These are phyloP conservation scores for Colletotrichum somersetense DNA, from an alignment of 2,329 filamentous ascomycete species.

Conservation along the genomic window DNA sequence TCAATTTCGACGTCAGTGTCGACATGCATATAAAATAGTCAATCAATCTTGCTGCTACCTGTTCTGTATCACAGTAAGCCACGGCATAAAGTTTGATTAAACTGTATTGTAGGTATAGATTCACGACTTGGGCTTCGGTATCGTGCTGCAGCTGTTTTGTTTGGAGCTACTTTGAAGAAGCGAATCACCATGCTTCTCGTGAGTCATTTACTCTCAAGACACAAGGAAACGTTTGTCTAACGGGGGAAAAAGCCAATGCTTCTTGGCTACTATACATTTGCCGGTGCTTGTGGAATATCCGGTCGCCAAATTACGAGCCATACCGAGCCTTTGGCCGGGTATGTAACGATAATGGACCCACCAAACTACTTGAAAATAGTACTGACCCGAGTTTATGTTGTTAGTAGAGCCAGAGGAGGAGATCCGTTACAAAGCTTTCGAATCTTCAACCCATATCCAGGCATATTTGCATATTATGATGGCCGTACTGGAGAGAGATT, in stretches of 20 bases:
- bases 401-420: slow-evolving; percentile 22
- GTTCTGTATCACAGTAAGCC: no score
- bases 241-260: background rate
- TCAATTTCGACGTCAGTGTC: background rate
- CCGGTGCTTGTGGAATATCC: slow-evolving; percentile 28
- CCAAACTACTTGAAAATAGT: background rate
- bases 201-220: background rate
- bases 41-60: background rate
- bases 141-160: background rate
- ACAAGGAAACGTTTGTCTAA: background rate
- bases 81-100: background rate
- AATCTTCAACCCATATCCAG: slow-evolving; percentile 35
- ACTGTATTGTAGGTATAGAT: background rate
- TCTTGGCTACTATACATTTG: slow-evolving; percentile 7
- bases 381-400: background rate
- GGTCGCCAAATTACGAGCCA: background rate
- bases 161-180: background rate
- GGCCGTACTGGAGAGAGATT: slow-evolving; percentile 40
- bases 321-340: background rate
- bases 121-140: background rate
- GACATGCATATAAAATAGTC: background rate
- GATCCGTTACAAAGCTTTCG: slow-evolving; percentile 34
- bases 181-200: background rate
- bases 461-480: slow-evolving; percentile 42
- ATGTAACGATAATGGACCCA: background rate